Base-by-base conservation (phyloP, 305 asterid species). In the Fraxinus xanthoxyloides region DNA sequence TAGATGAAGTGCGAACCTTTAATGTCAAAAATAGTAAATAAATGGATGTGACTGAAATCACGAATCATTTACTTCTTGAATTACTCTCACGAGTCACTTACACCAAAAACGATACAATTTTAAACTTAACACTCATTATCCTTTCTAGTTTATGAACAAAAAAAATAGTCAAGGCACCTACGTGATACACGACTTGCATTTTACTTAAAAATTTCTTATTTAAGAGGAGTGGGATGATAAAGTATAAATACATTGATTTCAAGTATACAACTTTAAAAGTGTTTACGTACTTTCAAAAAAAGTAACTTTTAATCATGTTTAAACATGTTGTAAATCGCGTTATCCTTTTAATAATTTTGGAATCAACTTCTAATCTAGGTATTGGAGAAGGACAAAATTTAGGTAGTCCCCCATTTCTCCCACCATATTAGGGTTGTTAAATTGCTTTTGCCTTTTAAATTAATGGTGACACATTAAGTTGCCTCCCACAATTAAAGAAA, bases 391-490 rank as follows among this genome's bases (percentile, higher is more conserved):
- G 78, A 85, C 81, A 85, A 78, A 72, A 74, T 69, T 17, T 78
- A 35, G 32, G 77, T 77, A 13, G 69, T 56, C n/a, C 75, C 83
- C 81, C 80, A 81, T 73, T 77, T 75, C 56, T 77, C 72, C 82
- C 40, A 70, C 15, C 26, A 24, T 76, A 13, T 51, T 80, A 77
- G 72, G 35, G 56, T 15, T 65, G 72, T 75, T 77, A 79, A 40
- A 85, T 82, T 59, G 38, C 61, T 46, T 13, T 24, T 65, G 77
- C 54, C 72, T 82, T 40, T 76, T 72, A 24, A 75, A 12, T 43
- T 10, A 28, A 74, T 85, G 82, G 83, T 56, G 84, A 59, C 79
- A 75, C 34, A 65, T 75, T 81, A 65, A 74, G 46, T 78, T 75
- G 81, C 7, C 56, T 51, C 76, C 48, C 72, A 46, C 48, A 15